These are phyloP conservation scores for Panicum miliaceum DNA, from an alignment of 176 grass and related monocot genomes.

Conservation along the genomic window DNA sequence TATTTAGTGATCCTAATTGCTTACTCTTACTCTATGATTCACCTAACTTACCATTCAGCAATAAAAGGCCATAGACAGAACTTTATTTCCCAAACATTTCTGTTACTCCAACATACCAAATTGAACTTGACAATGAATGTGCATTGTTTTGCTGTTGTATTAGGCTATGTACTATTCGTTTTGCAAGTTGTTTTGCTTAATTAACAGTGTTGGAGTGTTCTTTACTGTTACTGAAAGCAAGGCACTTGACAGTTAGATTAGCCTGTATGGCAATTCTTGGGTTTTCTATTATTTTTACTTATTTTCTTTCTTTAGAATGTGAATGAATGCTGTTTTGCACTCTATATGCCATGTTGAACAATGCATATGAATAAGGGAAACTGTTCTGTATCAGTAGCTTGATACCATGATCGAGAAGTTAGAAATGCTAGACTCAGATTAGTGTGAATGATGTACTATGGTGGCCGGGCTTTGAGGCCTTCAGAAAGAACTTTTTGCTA, in stretches of 20 bases:
- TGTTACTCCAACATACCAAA: neutral
- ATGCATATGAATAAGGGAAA: neutral
- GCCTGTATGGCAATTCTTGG: neutral
- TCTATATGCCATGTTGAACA: neutral
- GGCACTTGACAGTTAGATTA: neutral
- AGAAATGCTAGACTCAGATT: slow-evolving; percentile 12
- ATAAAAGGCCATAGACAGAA: neutral
- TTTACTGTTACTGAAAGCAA: neutral
- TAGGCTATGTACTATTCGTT: neutral
- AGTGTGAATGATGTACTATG: neutral
- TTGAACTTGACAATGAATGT: neutral
- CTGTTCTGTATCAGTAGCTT: neutral
- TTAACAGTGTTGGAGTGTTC: neutral
- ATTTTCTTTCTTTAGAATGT: slow-evolving; percentile 5
- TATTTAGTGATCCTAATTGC: neutral
- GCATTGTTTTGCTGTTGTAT: neutral
- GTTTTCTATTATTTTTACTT: slow-evolving; percentile 1
- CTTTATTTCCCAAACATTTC: neutral
- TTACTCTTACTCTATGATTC: neutral
- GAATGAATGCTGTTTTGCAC: neutral
- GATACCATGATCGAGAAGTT: neutral
- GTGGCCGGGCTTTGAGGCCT: neutral
- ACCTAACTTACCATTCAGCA: neutral
- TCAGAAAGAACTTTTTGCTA: neutral
- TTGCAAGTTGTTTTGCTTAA: slow-evolving; percentile 3